Evolutionary conservation across 2,329 filamentous ascomycete genomes (phyloP), one percentile per base, ranked within the genome.

Genomic region (Fonsecaea erecta): DNA sequence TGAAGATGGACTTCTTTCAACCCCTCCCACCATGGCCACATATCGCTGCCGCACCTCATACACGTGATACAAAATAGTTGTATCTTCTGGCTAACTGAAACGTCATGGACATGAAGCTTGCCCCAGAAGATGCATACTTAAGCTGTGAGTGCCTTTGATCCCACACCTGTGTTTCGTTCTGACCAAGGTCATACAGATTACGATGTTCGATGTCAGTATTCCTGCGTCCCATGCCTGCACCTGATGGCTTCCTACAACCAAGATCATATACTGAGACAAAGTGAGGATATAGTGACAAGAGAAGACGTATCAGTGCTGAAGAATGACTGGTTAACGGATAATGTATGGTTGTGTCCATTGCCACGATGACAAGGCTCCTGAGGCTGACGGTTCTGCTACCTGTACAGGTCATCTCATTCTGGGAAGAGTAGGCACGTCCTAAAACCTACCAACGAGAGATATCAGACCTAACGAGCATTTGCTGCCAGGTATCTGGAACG

Each of bases 321-420:
- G 79, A 84, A 91, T 78, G 95, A 97, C 82, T 99, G 95, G 95
- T 83, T 99, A 59, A 97, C 94, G 51, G 95, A 99, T 77, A 97
- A 97, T 81, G 91, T 93, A 82, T 71, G 85, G 80, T 48, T 12
- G n/a, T 18, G 5, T 32, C 26, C 43, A 9, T n/a, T 34, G 8
- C 16, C 9, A 18, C 21, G 55, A 30, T 43, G 34, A 16, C 9
- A 18, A 21, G 35, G 46, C 37, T 34, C 26, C 9, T 21, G 30
- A 57, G 26, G 30, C 43, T 59, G 54, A 60, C 28, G 37, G 24
- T 30, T 52, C n/a, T 54, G 43, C 16, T 34, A 16, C 7, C 14
- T 60, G 28, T 57, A 52, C 71, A 94, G 91, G 93, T 93, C 72
- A 98, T 99, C 71, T 90, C 92, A 57, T 98, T 99, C 76, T 99